Percentiles rank a stretch among this genome's conserved stretches.
These are phyloP conservation scores for Metschnikowia baotianmanensis DNA, from an alignment of 805 yeast genomes.

Conservation along the genomic window DNA sequence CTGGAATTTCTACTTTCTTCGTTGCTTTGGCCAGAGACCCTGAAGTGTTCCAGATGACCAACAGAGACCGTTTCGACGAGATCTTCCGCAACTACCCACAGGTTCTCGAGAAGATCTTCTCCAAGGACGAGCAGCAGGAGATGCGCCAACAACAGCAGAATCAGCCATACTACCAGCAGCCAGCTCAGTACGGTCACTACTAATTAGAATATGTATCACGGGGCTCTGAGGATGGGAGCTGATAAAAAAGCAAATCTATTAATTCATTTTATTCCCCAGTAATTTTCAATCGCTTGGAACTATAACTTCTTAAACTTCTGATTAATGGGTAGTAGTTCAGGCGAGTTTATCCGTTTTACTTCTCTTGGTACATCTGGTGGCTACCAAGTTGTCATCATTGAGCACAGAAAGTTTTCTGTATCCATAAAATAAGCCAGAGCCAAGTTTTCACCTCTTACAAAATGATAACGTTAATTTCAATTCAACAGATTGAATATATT, in stretches of 20 bases:
- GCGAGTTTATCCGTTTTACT: no score
- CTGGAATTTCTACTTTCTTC: slow-evolving; percentile 82
- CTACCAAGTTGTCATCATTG: no score
- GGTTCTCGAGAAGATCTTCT: slow-evolving; percentile 50
- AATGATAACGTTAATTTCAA: no score
- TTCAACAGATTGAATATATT: no score
- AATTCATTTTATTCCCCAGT: no score
- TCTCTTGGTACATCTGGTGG: no score
- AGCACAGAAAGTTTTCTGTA: no score
- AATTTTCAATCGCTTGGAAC: neutral
- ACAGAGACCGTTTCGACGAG: slow-evolving; percentile 64
- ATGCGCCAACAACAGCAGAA: slow-evolving; percentile 13
- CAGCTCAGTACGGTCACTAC: slow-evolving; percentile 11
- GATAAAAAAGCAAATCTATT: no score
- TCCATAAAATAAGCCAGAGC: neutral
- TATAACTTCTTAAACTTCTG: no score
- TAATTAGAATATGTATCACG: neutral
- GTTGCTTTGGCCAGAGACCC: slow-evolving; percentile 85
- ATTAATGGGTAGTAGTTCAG: no score
- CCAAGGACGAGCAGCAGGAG: slow-evolving; percentile 14
- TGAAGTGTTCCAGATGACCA: slow-evolving; percentile 69
- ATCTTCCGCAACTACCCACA: slow-evolving; percentile 66
- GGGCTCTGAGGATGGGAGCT: no score
- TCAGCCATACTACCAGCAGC: slow-evolving; percentile 15
- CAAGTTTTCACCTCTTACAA: no score